Base-by-base conservation (phyloP, 2,329 filamentous ascomycete species). In the Gaeumannomyces sp. region DNA sequence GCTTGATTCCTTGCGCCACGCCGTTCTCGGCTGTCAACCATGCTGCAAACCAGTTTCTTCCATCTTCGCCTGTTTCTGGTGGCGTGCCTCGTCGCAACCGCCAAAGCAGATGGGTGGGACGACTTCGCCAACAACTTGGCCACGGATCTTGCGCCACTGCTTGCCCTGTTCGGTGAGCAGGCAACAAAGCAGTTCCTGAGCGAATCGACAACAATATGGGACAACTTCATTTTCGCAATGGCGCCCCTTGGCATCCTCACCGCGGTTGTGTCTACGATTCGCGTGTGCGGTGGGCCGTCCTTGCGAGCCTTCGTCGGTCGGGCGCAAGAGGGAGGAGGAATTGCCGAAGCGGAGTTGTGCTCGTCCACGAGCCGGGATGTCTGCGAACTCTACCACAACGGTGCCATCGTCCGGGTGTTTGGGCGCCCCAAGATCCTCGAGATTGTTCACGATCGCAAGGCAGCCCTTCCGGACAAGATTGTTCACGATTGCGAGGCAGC, bases 191-290 rank as follows among this genome's bases (percentile, higher is more conserved):
- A 79, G 53, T 79, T 74, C 59, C 69, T 79, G 2, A 78, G 74
- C 66, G 72, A 76, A 62, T 72, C 71, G 0, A 68, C 72, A 0
- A 69, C 67, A 1, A 68, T 64, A 4, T 64, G 72, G 0, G 77
- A 78, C 60, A 22, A 61, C 31, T 2, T 61, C 59, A 61, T 61
- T 5, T 61, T 61, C 31, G 28, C n/a, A 16, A n/a, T 76, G 67
- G 74, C 69, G 0, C 76, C 76, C 0, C 38, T 79, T 0, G 78
- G 79, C 0, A 76, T 81, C 31, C 66, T 81, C 16, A 80, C 79
- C 0, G 71, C 72, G 0, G 66, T 80, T 1, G 63, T 75, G 0
- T 72, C 72, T 0, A 72, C 68, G 0, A 75, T 76, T 57, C 70
- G 75, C 0, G 68, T 75, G 53, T 78, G 69, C 64, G 76, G 73